Evolutionary conservation across 306 rosid species (phyloP).

Genomic region (Bauhinia variegata): DNA sequence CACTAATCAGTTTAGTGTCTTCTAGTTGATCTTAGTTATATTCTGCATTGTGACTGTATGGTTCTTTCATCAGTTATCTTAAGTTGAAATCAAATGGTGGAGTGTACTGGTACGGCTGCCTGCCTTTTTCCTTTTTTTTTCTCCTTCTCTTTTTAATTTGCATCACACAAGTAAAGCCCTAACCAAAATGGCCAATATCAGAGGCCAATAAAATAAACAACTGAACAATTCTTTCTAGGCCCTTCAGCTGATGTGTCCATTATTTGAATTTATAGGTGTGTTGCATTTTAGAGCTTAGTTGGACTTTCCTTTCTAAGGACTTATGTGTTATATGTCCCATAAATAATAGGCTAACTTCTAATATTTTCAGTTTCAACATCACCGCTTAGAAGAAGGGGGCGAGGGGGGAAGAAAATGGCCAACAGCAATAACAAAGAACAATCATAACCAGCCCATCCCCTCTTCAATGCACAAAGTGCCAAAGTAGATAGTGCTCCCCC

Average conservation of each 20-base stretch:
- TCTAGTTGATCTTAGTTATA: too few relatives aligned
- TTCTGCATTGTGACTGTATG: too few relatives aligned
- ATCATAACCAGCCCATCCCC: neutral
- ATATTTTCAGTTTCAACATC: neutral
- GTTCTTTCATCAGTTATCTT: too few relatives aligned
- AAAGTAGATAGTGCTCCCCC: too few relatives aligned
- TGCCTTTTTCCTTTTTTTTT: too few relatives aligned
- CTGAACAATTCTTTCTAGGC: neutral
- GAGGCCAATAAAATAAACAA: too few relatives aligned
- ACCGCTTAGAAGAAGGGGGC: neutral
- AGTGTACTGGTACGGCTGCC: too few relatives aligned
- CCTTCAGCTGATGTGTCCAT: conserved; percentile 3
- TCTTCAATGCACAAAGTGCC: too few relatives aligned
- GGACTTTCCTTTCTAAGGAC: conserved; percentile 18
- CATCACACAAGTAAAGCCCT: too few relatives aligned
- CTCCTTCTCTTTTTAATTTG: too few relatives aligned
- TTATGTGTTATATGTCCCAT: conserved; percentile 15
- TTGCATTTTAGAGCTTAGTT: conserved; percentile 7
- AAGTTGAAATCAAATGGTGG: too few relatives aligned
- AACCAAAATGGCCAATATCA: too few relatives aligned
- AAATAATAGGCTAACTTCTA: neutral
- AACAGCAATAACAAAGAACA: neutral
- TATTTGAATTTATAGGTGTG: neutral
- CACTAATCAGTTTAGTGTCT: neutral
- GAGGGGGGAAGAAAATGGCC: neutral